Evolutionary conservation across 805 yeast species (phyloP), one percentile per base, ranked within the genome.

Genomic region (Candida berthetii): DNA sequence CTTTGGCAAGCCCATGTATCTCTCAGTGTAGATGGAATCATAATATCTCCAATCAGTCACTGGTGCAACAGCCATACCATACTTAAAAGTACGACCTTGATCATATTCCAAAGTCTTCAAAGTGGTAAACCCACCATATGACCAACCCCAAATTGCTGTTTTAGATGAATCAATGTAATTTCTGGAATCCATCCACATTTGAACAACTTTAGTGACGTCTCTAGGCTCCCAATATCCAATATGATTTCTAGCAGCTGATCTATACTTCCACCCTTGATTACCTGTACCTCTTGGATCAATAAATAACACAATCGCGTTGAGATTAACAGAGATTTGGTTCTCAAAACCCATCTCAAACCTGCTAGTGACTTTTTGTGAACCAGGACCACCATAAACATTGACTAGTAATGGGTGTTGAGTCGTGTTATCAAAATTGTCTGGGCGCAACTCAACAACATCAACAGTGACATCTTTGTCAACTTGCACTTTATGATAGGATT

Each of bases 121-220:
- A 0, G 91, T 80, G 8, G 82, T 69, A 54, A 81, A 85, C 1
- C 91, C 95, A 42, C 95, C 95, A 59, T 84, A 85, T 1, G 90
- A 82, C 90, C 93, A 85, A 14, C 95, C 95, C 90, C 93, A 85
- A 31, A 85, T 71, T 0, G 88, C 86, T 4, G 82, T 76, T 42
- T 66, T 66, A 1, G 70, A 65, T 3, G 50, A 50, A 54, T 84
- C 82, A 16, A 85, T 69, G 45, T 71, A 72, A 0, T 41, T 44
- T 22, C 58, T 43, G 20, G 68, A 57, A 1, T 60, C 61, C 7
- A 84, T 71, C 55, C 78, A 80, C 29, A 65, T 67, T 33, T 73
- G 60, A 0, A 78, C 70, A 0, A 78, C 71, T 4, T 65, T 66
- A 0, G 74, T 68, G 13, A 85, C 63, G 57, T 85, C 95, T 37